These are phyloP conservation scores for Perilla frutescens DNA, from an alignment of 257 asterid species.

Conservation along the genomic window DNA sequence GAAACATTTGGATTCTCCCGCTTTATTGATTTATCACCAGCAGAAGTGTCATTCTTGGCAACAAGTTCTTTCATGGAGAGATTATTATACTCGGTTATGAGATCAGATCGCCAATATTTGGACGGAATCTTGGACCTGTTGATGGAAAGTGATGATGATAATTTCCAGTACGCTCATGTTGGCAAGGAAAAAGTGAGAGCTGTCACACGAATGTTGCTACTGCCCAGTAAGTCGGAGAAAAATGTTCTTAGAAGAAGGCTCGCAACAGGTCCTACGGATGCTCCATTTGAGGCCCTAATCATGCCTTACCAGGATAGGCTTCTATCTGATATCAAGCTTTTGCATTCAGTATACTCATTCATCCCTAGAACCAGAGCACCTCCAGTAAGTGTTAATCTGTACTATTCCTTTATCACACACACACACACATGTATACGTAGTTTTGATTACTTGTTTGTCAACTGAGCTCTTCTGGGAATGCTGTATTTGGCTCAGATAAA, in stretches of 20 bases:
- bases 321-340: constrained; percentile 65
- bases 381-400: constrained; percentile 64
- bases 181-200: constrained; percentile 81
- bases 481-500: constrained; percentile 58
- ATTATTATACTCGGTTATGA: constrained; percentile 64
- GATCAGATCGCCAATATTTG: constrained; percentile 59
- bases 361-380: constrained; percentile 96
- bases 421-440: background rate
- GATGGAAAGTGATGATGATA: constrained; percentile 63
- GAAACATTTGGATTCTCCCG: constrained; percentile 88
- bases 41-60: constrained; percentile 77
- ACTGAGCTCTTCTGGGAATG: constrained; percentile 38
- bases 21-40: constrained; percentile 77
- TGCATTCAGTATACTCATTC: constrained; percentile 86
- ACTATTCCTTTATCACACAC: background rate
- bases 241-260: constrained; percentile 52
- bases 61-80: constrained; percentile 79
- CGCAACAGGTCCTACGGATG: constrained; percentile 73
- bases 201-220: constrained; percentile 81
- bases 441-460: constrained; percentile 28
- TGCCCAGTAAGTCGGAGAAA: constrained; percentile 67
- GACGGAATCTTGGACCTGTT: constrained; percentile 62
- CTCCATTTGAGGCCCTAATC: constrained; percentile 88
- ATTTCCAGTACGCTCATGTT: constrained; percentile 48
- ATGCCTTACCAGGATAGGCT: constrained; percentile 78